These are phyloP conservation scores for Lentithecium fluviatile DNA, from an alignment of 495 filamentous ascomycete genomes.

Conservation along the genomic window DNA sequence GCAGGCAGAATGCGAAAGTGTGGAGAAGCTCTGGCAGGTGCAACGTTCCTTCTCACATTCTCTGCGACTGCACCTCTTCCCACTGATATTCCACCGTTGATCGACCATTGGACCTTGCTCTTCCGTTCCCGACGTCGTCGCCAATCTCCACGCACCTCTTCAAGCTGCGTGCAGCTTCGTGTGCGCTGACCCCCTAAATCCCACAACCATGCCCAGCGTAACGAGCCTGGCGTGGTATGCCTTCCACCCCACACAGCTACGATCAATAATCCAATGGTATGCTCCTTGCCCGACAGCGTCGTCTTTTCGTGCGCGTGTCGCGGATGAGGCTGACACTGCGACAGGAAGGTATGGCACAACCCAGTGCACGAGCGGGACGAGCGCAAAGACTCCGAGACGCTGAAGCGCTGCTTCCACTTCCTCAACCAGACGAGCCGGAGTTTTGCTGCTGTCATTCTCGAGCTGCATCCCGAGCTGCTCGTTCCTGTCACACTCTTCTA, in stretches of 20 bases:
- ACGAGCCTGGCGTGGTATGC: conserved; percentile 69
- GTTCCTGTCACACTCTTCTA: conserved; percentile 93
- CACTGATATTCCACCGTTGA: too few relatives aligned
- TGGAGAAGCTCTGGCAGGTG: too few relatives aligned
- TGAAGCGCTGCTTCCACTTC: conserved; percentile 79
- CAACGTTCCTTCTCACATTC: too few relatives aligned
- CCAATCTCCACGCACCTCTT: too few relatives aligned
- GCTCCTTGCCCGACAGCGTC: not conserved
- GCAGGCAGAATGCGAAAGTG: too few relatives aligned
- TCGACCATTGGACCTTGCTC: too few relatives aligned
- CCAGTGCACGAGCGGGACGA: conserved; percentile 81
- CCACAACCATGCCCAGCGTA: conserved; percentile 50
- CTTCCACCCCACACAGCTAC: conserved; percentile 74
- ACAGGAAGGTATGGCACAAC: conserved; percentile 94
- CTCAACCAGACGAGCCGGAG: conserved; percentile 88
- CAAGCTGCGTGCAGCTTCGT: too few relatives aligned
- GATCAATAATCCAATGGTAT: conserved; percentile 91
- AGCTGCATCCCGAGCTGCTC: conserved; percentile 89
- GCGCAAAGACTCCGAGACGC: conserved; percentile 67
- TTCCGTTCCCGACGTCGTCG: too few relatives aligned
- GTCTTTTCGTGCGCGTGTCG: not conserved
- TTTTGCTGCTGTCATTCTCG: conserved; percentile 90
- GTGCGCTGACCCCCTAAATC: conserved; percentile 4
- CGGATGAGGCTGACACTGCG: not conserved
- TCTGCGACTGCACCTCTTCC: too few relatives aligned